These are phyloP conservation scores for Ceratocystis eucalypticola DNA, from an alignment of 2,329 filamentous ascomycete species.

Conservation along the genomic window DNA sequence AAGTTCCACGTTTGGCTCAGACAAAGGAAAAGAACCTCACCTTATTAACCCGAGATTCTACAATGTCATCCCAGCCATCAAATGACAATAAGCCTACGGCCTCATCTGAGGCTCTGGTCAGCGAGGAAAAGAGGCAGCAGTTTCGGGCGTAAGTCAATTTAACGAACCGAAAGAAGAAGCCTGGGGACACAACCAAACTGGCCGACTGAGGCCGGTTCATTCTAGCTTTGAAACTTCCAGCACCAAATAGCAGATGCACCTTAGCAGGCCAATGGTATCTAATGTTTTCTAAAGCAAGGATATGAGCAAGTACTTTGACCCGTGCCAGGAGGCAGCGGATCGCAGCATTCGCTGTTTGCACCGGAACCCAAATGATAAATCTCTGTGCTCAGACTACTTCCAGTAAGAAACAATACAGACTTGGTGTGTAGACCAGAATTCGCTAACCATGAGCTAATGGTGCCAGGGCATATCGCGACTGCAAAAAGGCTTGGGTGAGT, in stretches of 20 bases:
- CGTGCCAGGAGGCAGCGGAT: slow-evolving; percentile 83
- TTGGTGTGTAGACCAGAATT: neutral
- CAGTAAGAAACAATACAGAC: slow-evolving; percentile 47
- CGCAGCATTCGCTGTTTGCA: slow-evolving; percentile 78
- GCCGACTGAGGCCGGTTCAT: neutral
- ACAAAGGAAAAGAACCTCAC: too few species aligned
- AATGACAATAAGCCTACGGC: slow-evolving; percentile 7
- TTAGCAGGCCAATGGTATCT: neutral
- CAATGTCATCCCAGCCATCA: slow-evolving; percentile 13
- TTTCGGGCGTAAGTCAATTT: slow-evolving; percentile 17
- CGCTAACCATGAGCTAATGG: neutral
- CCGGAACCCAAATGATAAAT: slow-evolving; percentile 70
- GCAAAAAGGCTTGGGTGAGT: slow-evolving; percentile 84
- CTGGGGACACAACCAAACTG: neutral
- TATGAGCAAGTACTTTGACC: slow-evolving; percentile 83
- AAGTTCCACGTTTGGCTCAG: too few species aligned
- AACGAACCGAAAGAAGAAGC: too few species aligned
- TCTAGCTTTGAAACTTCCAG: neutral
- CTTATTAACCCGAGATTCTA: neutral
- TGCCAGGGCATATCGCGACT: slow-evolving; percentile 74
- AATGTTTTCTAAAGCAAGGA: slow-evolving; percentile 50
- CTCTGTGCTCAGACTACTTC: slow-evolving; percentile 93
- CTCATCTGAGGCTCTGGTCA: neutral
- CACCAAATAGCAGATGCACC: neutral
- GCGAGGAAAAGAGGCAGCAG: slow-evolving; percentile 16